Base-by-base conservation (phyloP, 2,329 filamentous ascomycete species). In the Iodosphaeria phyllophila region DNA sequence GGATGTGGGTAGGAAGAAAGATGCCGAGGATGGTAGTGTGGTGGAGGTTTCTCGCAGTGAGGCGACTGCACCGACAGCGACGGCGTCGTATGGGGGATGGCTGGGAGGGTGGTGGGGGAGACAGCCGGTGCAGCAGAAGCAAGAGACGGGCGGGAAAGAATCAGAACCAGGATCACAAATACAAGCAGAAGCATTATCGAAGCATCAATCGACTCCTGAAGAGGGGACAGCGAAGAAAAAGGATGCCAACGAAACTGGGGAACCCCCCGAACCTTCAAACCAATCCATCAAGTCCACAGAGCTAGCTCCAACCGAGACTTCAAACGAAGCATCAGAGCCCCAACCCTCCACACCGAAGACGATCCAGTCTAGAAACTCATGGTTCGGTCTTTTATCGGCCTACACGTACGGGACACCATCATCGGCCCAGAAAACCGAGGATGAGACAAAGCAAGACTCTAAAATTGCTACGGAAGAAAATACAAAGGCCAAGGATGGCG, bases 371-470 rank as follows among this genome's bases (percentile, higher is more conserved):
- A 32, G 37, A 11, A 34, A 36, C 13, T 48, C 42, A 11, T 51
- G 48, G 48, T 44, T 52, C 27, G 44, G 47, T 17, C n/a, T n/a
- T n/a, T 38, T 41, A 16, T 52, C 48, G 48, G 37, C 28, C 12
- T 35, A 23, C 11, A 13, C 37, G 20, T 32, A 35, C 10, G 20
- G 31, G 5, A 27, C 31, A 5, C 16, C 37, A 4, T 19, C 30
- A 2, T 26, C 37, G 8, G 11, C 35, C 8, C 28, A 33, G 13
- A 24, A 25, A 6, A 15, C 30, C 2, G 26, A 23, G 8, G 30
- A 34, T 23, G 18, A 30, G 14, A 18, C 30, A 9, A 15, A 11
- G 18, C 17, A 13, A 9, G 15, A 18, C 16, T n/a, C 29, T 8
- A 28, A 37, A 10, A 29, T 38, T 12, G 22, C 31, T 13, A 19